Percentiles rank a stretch among this genome's conserved stretches.
These are phyloP conservation scores for Monosporozyma solicola DNA, from an alignment of 805 yeast genomes.

Conservation along the genomic window DNA sequence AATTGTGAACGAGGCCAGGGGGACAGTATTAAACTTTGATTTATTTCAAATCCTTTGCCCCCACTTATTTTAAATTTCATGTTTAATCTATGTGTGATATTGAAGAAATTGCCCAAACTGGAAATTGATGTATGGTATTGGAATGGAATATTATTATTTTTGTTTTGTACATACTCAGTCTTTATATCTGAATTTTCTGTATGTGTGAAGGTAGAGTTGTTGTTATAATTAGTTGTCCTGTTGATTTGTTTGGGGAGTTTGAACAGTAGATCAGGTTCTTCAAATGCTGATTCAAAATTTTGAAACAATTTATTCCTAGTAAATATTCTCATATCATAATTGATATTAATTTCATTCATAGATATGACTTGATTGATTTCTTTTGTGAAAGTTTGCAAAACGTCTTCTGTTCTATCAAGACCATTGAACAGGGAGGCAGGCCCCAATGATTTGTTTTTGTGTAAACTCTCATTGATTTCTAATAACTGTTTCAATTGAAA, in stretches of 20 bases:
- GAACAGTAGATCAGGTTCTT: slow-evolving; percentile 22
- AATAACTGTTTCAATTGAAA: slow-evolving; percentile 46
- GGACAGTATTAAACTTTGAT: slow-evolving; percentile 45
- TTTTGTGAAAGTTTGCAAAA: slow-evolving; percentile 25
- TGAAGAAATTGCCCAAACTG: slow-evolving; percentile 35
- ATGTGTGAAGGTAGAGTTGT: background rate
- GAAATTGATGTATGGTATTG: slow-evolving; percentile 42
- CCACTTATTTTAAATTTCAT: slow-evolving; percentile 41
- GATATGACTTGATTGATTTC: slow-evolving; percentile 24
- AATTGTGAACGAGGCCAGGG: slow-evolving; percentile 44
- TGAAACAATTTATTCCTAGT: slow-evolving; percentile 24
- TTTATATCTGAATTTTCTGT: slow-evolving; percentile 4
- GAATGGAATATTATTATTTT: slow-evolving; percentile 26
- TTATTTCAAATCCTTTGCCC: slow-evolving; percentile 41
- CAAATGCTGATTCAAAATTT: slow-evolving; percentile 27
- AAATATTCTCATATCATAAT: slow-evolving; percentile 18
- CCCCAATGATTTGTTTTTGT: background rate
- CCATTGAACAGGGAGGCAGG: background rate
- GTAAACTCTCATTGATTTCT: slow-evolving; percentile 35
- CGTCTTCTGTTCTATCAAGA: slow-evolving; percentile 35
- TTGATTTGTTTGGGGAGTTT: slow-evolving; percentile 10
- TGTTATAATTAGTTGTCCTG: background rate
- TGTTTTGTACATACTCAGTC: slow-evolving; percentile 26
- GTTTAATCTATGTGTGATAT: slow-evolving; percentile 42
- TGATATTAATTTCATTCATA: slow-evolving; percentile 22